Evolutionary conservation across 805 yeast genomes (phyloP).

Genomic region (Wickerhamomyces mucosus): DNA sequence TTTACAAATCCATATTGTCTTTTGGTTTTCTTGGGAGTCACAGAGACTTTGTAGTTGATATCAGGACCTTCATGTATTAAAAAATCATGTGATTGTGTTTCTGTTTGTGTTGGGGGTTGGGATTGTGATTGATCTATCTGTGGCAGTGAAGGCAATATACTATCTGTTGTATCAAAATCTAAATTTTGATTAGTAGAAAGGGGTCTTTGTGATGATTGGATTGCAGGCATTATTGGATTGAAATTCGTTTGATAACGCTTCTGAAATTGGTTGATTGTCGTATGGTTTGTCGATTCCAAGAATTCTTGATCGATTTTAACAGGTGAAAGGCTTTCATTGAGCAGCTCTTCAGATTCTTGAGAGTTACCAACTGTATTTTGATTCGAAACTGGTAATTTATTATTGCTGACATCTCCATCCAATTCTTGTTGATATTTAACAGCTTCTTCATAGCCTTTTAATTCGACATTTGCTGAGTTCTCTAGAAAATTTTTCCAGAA

Average conservation of each 20-base stretch:
- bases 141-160: conserved; percentile 19
- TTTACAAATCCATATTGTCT: conserved; percentile 10
- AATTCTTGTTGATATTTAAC: conserved; percentile 8
- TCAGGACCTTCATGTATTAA: conserved; percentile 14
- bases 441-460: conserved; percentile 41
- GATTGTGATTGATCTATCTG: conserved; percentile 14
- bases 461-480: conserved; percentile 57
- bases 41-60: conserved; percentile 16
- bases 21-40: conserved; percentile 17
- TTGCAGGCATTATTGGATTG: conserved; percentile 21
- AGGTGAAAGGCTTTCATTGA: too few relatives aligned
- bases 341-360: too few relatives aligned
- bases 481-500: conserved; percentile 79
- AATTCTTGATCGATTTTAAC: conserved; percentile 8
- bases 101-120: too few relatives aligned
- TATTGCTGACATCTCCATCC: too few relatives aligned
- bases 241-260: conserved; percentile 8
- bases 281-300: conserved; percentile 17
- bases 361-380: too few relatives aligned
- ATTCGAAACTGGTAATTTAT: too few relatives aligned
- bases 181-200: conserved; percentile 7
- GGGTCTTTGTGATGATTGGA: too few relatives aligned
- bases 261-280: conserved; percentile 10
- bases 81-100: background rate
- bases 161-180: conserved; percentile 21